Conservation (phyloP, 371 early-diverging fungal genomes). For the Rhizopus arrhizus region DNA sequence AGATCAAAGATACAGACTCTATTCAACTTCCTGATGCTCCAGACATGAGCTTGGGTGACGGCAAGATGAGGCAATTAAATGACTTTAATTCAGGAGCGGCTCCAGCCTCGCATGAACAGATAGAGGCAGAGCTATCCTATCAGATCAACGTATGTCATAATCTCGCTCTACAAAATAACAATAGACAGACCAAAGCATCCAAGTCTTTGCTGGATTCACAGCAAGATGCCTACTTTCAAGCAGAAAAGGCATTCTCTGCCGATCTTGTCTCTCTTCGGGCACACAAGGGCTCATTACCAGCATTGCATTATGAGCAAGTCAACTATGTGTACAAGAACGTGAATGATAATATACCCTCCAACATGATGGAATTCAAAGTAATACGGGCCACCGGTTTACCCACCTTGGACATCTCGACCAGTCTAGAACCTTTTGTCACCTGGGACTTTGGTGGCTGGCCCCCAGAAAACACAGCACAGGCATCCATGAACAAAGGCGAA, state of each 20-base stretch:
- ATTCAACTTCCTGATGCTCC: constrained; percentile 30
- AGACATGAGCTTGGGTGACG: constrained; percentile 43
- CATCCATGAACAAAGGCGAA: constrained; percentile 66
- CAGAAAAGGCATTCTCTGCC: constrained; percentile 58
- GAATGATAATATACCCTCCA: constrained; percentile 59
- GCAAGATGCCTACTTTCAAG: constrained; percentile 46
- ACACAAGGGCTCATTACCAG: constrained; percentile 47
- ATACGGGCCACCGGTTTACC: constrained; percentile 60
- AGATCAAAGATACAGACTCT: constrained; percentile 16
- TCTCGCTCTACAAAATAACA: constrained; percentile 51
- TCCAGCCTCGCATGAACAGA: constrained; percentile 44
- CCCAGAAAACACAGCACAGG: constrained; percentile 58
- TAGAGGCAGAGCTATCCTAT: constrained; percentile 56
- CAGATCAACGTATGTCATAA: constrained; percentile 71
- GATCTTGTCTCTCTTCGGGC: constrained; percentile 65
- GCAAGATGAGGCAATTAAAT: constrained; percentile 38
- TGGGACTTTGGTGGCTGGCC: constrained; percentile 82
- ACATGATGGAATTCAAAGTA: constrained; percentile 70
- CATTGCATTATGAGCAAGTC: constrained; percentile 65
- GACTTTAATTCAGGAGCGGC: constrained; percentile 6
- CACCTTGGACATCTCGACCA: constrained; percentile 53
- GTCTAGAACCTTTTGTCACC: constrained; percentile 67
- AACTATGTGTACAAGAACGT: constrained; percentile 61
- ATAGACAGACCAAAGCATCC: constrained; percentile 15
- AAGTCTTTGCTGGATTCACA: constrained; percentile 17